Evolutionary conservation across 1,139 yeast species (phyloP), one percentile per base, ranked within the genome.

Genomic region (Candida frijolesensis): DNA sequence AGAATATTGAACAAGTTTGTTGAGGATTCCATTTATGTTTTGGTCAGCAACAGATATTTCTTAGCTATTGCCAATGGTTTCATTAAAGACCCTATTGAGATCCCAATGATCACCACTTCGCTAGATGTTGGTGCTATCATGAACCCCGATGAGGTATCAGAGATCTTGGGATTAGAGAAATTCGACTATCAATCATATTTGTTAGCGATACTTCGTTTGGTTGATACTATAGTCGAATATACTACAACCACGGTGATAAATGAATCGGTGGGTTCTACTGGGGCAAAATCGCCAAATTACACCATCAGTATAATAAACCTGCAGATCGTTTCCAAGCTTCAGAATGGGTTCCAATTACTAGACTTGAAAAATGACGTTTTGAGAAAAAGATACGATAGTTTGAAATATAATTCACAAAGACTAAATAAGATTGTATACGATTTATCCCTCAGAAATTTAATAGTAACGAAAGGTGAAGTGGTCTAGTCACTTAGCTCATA

Each of bases 351-450:
- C 52, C 68, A 65, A 52, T 57, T 62, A 48, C 59, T 68, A 54
- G 72, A 68, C 52, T 63, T 68, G 53, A 68, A 67, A 50, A 68
- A 68, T 47, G 73, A 68, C 44, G 55, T 48, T 14, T 52, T 68
- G 22, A 59, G 73, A 50, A 62, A 69, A 48, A 66, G 60, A 47
- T 67, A 57, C 48, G 73, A 68, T 45, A 69, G 69, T 9, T 59
- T 68, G 55, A 68, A 68, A 57, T 68, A 68, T 50, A 63, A 55
- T 48, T 59, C 65, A 41, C 69, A 68, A 54, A 65, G 64, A 54
- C 56, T 67, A 30, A 68, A 68, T 49, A 63, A 64, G 25, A 60
- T 68, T 29, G 71, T 68, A 8, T 67, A 67, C 49, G 71, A 67
- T 52, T 59, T 67, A 37, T 58, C 64, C 2, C 55, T 61, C 34